Evolutionary conservation across 2,329 filamentous ascomycete species (phyloP), one percentile per base, ranked within the genome.

Genomic region (Drechslerella dactyloides): DNA sequence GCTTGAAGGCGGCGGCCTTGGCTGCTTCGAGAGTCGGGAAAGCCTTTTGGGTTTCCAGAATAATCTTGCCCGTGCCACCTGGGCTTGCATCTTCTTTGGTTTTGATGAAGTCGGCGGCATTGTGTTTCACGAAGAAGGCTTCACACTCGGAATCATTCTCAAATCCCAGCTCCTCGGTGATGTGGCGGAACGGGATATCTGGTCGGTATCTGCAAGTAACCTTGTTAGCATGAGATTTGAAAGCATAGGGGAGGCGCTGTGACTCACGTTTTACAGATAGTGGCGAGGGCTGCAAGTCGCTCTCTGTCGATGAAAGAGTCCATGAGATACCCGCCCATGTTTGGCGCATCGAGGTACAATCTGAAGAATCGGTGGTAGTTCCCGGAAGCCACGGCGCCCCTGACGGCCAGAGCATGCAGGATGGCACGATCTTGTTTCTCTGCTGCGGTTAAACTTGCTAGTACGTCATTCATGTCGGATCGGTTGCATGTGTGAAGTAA

Each of bases 341-440:
- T 96, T 56, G 92, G 93, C 23, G 93, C 93, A 79, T 93, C 89
- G 76, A 96, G 87, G 80, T 97, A 99, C 50, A 99, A 86, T 82
- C 91, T 90, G 85, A 99, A 97, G 81, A 99, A 97, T 80, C 87
- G 93, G 82, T 99, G 93, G 80, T 97, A 97, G 82, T 97, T 97
- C 77, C 93, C 93, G 79, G 96, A 84, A 57, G 94, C 93, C 78
- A 97, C 83, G 54, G 94, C 90, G 59, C 93, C 96, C 77, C 94
- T 91, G 74, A 97, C 92, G 76, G 90, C 86, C 77, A 99, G 83
- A 42, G 94, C 94, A 82, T 99, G 93, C 82, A 91, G 91, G 79
- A 99, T 90, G 70, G 91, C 85, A 73, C 80, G 82, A 80, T 94
- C 89, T 80, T 87, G 84, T 84, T 97, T 97, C 83, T 97, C 94